These are phyloP conservation scores for Calocera cornea DNA, from an alignment of 768 basidiomycete species.

Conservation along the genomic window DNA sequence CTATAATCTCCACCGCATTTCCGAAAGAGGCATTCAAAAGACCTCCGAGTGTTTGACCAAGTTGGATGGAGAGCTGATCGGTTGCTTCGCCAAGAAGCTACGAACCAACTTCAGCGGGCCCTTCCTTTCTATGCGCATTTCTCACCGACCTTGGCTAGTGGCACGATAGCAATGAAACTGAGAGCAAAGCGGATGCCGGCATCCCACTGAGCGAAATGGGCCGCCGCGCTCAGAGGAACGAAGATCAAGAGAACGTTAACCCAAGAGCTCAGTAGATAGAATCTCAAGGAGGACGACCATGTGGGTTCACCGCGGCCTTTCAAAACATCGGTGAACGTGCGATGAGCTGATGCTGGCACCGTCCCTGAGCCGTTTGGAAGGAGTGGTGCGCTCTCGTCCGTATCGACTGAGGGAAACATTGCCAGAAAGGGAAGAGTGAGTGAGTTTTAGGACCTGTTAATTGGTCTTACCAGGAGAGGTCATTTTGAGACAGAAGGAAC, in stretches of 20 bases:
- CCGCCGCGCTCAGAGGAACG: slow-evolving; percentile 55
- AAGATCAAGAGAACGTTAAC: slow-evolving; percentile 67
- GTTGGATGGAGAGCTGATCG: slow-evolving; percentile 59
- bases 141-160: slow-evolving; percentile 63
- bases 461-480: neutral
- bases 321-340: slow-evolving; percentile 24
- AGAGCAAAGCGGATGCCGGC: slow-evolving; percentile 57
- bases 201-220: slow-evolving; percentile 61
- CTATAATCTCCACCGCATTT: slow-evolving; percentile 52
- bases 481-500: neutral
- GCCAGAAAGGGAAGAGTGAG: neutral
- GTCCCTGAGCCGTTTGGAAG: neutral
- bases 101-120: neutral
- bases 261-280: slow-evolving; percentile 52
- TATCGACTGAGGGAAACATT: neutral
- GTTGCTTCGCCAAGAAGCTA: slow-evolving; percentile 70
- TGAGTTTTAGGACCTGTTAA: neutral
- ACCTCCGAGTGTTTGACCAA: slow-evolving; percentile 78
- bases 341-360: neutral
- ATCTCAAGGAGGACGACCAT: slow-evolving; percentile 42
- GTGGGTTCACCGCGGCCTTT: slow-evolving; percentile 41
- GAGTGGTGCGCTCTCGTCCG: neutral
- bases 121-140: neutral
- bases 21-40: slow-evolving; percentile 55
- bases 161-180: slow-evolving; percentile 72